Conservation (phyloP, 2,329 filamentous ascomycete genomes). For the Phyllachora maydis region DNA sequence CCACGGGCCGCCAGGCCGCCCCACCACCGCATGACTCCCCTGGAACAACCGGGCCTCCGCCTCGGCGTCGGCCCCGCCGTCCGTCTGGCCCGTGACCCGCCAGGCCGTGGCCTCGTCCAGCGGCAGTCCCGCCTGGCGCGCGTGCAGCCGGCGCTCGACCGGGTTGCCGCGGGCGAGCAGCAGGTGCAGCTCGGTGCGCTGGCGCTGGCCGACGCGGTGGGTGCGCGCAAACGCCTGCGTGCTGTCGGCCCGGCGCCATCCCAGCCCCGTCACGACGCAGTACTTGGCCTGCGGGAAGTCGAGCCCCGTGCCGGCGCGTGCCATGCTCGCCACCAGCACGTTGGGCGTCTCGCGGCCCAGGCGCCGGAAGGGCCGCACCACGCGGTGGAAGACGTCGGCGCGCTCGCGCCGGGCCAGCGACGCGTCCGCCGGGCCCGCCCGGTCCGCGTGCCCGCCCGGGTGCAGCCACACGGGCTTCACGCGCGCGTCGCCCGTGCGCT, state of each 20-base stretch:
- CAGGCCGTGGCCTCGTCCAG: too few species aligned
- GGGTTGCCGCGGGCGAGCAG: conserved; percentile 6
- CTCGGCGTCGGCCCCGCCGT: too few species aligned
- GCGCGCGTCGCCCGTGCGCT: not conserved
- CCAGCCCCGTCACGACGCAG: conserved; percentile 4
- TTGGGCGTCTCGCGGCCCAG: conserved; percentile 5
- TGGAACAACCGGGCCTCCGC: too few species aligned
- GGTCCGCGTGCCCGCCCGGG: not conserved
- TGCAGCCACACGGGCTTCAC: conserved; percentile 5
- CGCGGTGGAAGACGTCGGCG: too few species aligned
- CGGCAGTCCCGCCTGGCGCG: too few species aligned
- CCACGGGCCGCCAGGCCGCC: too few species aligned
- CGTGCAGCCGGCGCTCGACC: too few species aligned
- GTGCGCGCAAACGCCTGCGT: conserved; percentile 6
- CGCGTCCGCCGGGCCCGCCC: too few species aligned
- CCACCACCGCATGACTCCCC: too few species aligned
- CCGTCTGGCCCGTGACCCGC: too few species aligned
- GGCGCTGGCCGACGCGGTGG: conserved; percentile 6
- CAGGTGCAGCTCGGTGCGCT: conserved; percentile 3
- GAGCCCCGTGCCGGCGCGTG: conserved; percentile 6
- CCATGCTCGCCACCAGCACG: conserved; percentile 4
- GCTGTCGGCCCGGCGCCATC: conserved; percentile 5
- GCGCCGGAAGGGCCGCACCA: conserved; percentile 3
- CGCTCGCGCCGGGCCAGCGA: too few species aligned
- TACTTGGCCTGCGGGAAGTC: conserved; percentile 7